Evolutionary conservation across 306 rosid species (phyloP), one percentile per base, ranked within the genome.

Genomic region (Trichosanthes truncata): DNA sequence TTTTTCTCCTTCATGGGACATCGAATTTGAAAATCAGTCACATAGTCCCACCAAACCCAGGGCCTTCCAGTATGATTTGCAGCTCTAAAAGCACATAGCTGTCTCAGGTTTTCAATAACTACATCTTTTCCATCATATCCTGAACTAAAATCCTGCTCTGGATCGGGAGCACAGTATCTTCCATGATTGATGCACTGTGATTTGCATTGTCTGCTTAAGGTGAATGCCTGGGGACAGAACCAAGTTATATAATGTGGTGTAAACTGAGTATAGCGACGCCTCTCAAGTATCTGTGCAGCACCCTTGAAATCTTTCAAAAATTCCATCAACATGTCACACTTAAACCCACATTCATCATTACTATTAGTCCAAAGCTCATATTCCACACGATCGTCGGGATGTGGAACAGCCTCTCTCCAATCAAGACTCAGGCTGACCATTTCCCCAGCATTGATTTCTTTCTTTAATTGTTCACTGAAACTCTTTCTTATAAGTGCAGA

Each of bases 1-100:
- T 85, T 95, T 84, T 92, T 95, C 86, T 88, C 91, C 89, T 95
- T 95, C 97, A 95, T 95, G n/a, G 98, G 98, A 80, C 98, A 95
- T 82, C 98, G 89, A 83, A 92, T 92, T 90, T 91, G 98, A 85
- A 95, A 95, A 83, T 95, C 98, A 53, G 97, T 95, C 60, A 92
- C 97, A 76, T 95, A 95, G 82, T 95, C 97, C 98, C 98, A 95
- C 97, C 97, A 95, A 60, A 85, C 85, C 98, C 98, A 95, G 82
- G 98, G 91, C 89, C 88, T 95, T 61, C 80, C 87, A 73, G 91
- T 79, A 81, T 92, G 89, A 80, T 90, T 95, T 35, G 91, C 97
- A 72, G 89, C 98, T 87, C 82, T 92, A 79, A 73, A 91, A 84
- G 92, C 97, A 80, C 98, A 95, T 6, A 95, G 87, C 91, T 95